Conservation (phyloP, 768 basidiomycete genomes). For the Cystofilobasidium bisporidii region DNA sequence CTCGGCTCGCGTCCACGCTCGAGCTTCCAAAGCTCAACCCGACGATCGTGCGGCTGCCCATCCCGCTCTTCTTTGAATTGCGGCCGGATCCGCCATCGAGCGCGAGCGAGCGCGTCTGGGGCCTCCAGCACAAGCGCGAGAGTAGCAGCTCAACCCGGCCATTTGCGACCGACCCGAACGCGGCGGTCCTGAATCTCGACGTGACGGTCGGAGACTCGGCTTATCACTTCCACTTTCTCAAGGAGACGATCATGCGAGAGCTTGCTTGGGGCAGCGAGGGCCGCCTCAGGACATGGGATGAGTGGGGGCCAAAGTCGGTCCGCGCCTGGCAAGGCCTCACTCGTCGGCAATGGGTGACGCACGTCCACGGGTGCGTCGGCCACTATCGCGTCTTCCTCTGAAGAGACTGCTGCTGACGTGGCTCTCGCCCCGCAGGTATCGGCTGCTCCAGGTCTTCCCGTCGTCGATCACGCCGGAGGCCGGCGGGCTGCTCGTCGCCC, state of each 20-base stretch:
- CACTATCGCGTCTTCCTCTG: not conserved
- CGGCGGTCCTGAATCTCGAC: not conserved
- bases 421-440: not conserved
- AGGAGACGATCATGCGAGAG: not conserved
- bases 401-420: not conserved
- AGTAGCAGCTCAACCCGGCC: not conserved
- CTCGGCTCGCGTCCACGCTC: not conserved
- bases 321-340: not conserved
- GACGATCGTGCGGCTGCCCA: not conserved
- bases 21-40: not conserved
- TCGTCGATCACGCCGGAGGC: not conserved
- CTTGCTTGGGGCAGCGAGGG: not conserved
- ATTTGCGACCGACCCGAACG: not conserved
- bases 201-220: not conserved
- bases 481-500: not conserved
- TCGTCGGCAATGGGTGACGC: not conserved
- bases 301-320: not conserved
- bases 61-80: not conserved
- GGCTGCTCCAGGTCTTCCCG: not conserved
- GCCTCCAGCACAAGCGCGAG: not conserved
- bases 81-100: constrained; percentile 3
- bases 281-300: not conserved
- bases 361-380: not conserved
- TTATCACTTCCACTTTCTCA: not conserved
- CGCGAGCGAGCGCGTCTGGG: not conserved